Conservation (phyloP, 768 basidiomycete species). For the Lactarius psammicola region DNA sequence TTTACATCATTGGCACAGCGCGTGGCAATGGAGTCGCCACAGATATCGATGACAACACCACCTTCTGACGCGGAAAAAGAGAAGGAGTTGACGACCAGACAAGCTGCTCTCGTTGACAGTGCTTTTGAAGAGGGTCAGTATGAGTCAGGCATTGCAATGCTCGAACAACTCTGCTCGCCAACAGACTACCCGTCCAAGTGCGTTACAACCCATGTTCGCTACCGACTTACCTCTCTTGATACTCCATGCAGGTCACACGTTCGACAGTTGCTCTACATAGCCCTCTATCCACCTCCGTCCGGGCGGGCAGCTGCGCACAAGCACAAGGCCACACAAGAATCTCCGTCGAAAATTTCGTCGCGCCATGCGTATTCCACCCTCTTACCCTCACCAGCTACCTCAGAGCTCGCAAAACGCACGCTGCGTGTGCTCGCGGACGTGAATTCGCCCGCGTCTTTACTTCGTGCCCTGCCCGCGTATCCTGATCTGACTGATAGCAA, state of each 20-base stretch:
- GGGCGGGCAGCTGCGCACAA: slow-evolving; percentile 4
- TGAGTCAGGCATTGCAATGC: slow-evolving; percentile 59
- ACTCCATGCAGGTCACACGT: slow-evolving; percentile 22
- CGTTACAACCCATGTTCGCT: slow-evolving; percentile 16
- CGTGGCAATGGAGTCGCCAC: background rate
- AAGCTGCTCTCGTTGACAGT: slow-evolving; percentile 56
- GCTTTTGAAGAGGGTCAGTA: slow-evolving; percentile 79
- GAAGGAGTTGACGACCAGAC: slow-evolving; percentile 19
- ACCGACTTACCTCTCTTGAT: background rate
- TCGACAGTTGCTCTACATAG: slow-evolving; percentile 29
- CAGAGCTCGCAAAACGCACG: slow-evolving; percentile 23
- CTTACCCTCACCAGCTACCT: slow-evolving; percentile 18
- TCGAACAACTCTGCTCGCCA: slow-evolving; percentile 62
- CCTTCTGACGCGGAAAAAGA: slow-evolving; percentile 6
- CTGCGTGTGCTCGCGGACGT: slow-evolving; percentile 26
- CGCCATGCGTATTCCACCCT: slow-evolving; percentile 26
- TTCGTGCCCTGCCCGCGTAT: slow-evolving; percentile 29
- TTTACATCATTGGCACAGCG: background rate
- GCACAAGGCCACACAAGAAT: slow-evolving; percentile 19
- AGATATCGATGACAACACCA: slow-evolving; percentile 2
- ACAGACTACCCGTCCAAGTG: slow-evolving; percentile 61
- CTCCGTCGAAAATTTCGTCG: slow-evolving; percentile 26
- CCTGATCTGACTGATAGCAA: slow-evolving; percentile 12
- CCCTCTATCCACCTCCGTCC: slow-evolving; percentile 25
- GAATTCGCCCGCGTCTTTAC: slow-evolving; percentile 24